phyloP scores from a whole-genome alignment of 1,284 basidiomycete genomes.

The Leccinum holopus region DNA sequence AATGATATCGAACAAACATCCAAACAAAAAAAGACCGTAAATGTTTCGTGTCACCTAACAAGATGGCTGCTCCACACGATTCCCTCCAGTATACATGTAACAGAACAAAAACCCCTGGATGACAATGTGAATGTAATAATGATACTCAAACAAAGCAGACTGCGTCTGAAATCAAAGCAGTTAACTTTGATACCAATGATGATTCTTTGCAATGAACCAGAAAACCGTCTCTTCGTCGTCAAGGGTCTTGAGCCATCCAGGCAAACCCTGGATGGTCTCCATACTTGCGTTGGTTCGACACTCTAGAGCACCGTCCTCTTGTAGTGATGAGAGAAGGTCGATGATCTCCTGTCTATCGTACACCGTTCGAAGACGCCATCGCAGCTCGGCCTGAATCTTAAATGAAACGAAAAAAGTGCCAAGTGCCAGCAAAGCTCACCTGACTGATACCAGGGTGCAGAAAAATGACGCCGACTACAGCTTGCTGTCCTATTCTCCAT shows the following conservation, averaged over 20 bases:
- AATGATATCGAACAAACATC: not conserved
- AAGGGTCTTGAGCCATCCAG: slow-evolving; percentile 34
- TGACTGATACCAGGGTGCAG: slow-evolving; percentile 73
- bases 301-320: slow-evolving; percentile 47
- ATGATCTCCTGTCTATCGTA: slow-evolving; percentile 76
- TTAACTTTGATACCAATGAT: slow-evolving; percentile 55
- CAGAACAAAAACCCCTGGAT: not conserved
- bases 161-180: not conserved
- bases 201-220: slow-evolving; percentile 44
- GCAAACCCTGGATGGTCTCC: slow-evolving; percentile 21
- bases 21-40: not conserved
- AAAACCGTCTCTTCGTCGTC: slow-evolving; percentile 49
- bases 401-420: slow-evolving; percentile 5
- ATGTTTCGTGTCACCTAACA: not conserved
- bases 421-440: slow-evolving; percentile 43
- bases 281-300: slow-evolving; percentile 31
- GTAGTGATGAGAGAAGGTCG: slow-evolving; percentile 61
- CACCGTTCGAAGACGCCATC: slow-evolving; percentile 61
- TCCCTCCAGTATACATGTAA: not conserved
- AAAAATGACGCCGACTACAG: slow-evolving; percentile 65
- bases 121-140: slow-evolving; percentile 13
- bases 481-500: slow-evolving; percentile 68
- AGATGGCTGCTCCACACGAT: not conserved
- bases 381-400: slow-evolving; percentile 55
- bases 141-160: slow-evolving; percentile 6